Conservation (phyloP, 2,329 filamentous ascomycete genomes). For the Periconia digitata region DNA sequence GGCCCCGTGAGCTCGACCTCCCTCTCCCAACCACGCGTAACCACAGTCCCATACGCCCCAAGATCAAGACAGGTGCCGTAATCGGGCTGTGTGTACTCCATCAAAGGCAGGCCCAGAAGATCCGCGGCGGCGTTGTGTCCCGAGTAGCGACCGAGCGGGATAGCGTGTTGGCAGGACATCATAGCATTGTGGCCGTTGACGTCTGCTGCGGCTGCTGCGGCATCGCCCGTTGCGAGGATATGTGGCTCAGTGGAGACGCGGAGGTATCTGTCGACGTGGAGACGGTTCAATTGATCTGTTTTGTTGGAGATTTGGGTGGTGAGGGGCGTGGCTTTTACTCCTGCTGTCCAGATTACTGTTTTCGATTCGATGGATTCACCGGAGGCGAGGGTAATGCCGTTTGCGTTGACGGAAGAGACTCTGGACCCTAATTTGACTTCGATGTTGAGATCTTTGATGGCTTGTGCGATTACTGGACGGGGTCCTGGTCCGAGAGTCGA, state of each 20-base stretch:
- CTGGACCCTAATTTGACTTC: not conserved
- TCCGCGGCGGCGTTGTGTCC: not conserved
- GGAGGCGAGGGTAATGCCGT: not conserved
- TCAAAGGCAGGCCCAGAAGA: not conserved
- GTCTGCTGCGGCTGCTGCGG: not conserved
- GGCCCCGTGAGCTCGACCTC: not conserved
- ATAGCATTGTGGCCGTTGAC: not conserved
- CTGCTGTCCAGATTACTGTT: constrained; percentile 1
- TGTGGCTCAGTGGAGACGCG: not conserved
- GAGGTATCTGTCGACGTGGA: not conserved
- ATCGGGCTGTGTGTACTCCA: not conserved
- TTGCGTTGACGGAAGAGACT: not conserved
- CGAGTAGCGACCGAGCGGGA: not conserved
- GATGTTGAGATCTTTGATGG: not conserved
- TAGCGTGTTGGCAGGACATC: constrained; percentile 2
- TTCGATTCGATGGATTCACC: not conserved
- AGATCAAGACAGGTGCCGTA: not conserved
- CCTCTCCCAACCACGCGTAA: not conserved
- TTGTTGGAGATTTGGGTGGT: not conserved
- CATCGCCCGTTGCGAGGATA: constrained; percentile 1
- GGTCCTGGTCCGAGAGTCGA: not conserved
- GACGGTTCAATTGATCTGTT: not conserved
- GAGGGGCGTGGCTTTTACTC: not conserved
- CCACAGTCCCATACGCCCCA: not conserved
- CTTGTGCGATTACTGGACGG: not conserved